Evolutionary conservation across 2,329 filamentous ascomycete species (phyloP).

Genomic region (Sarocladiaceae sp.): DNA sequence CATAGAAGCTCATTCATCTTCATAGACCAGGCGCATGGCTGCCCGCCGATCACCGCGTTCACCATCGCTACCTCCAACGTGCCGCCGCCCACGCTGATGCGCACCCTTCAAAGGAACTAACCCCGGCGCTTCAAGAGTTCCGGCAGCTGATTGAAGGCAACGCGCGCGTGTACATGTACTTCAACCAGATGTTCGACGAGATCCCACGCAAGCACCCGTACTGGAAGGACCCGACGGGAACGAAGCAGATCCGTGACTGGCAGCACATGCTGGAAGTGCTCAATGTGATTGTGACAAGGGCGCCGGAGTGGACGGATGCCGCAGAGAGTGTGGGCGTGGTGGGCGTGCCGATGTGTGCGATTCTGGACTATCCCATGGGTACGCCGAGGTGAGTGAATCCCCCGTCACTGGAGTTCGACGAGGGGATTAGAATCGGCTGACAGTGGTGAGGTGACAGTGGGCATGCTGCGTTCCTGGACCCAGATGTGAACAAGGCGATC

Average conservation of each 20-base stretch:
- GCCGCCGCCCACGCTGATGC: conserved; percentile 50
- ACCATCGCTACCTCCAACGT: conserved; percentile 55
- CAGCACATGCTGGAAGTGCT: conserved; percentile 59
- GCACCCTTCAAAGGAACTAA: conserved; percentile 40
- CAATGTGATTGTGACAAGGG: conserved; percentile 50
- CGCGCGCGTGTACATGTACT: conserved; percentile 59
- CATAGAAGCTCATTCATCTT: neutral
- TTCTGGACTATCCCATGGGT: conserved; percentile 52
- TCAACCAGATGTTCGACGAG: conserved; percentile 62
- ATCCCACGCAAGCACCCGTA: conserved; percentile 57
- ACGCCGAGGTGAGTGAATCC: conserved; percentile 37
- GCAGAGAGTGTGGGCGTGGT: conserved; percentile 46
- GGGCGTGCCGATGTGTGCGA: conserved; percentile 45
- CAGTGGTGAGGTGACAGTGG: conserved; percentile 26
- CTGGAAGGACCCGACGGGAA: conserved; percentile 52
- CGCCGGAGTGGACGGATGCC: conserved; percentile 47
- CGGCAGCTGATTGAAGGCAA: conserved; percentile 58
- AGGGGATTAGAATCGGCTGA: neutral
- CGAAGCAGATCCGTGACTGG: conserved; percentile 58
- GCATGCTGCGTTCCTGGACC: conserved; percentile 47
- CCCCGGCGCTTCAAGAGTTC: conserved; percentile 59
- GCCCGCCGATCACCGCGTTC: conserved; percentile 54
- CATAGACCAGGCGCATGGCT: conserved; percentile 53
- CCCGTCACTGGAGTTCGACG: neutral
- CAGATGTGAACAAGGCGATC: conserved; percentile 46